phyloP scores from a whole-genome alignment of 1,284 basidiomycete genomes.

The Peniophora sp. region DNA sequence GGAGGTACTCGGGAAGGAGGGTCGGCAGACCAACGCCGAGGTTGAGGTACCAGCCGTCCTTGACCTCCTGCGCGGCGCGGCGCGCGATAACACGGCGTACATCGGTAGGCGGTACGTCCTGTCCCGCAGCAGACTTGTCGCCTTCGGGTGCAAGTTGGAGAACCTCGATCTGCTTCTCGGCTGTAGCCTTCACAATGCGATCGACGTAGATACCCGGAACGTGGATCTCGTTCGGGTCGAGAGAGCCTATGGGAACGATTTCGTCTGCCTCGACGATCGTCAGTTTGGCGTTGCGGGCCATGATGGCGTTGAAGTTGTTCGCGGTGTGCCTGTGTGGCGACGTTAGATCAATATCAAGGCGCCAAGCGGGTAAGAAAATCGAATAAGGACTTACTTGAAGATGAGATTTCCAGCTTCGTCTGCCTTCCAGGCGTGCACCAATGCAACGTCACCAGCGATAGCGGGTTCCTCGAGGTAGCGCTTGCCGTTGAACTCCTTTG shows the following conservation, averaged over 20 bases:
- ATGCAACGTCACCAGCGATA: conserved; percentile 81
- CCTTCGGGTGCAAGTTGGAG: conserved; percentile 51
- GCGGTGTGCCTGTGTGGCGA: conserved; percentile 59
- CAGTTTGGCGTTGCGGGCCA: conserved; percentile 84
- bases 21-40: conserved; percentile 87
- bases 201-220: conserved; percentile 86
- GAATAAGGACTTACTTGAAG: conserved; percentile 48
- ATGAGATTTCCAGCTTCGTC: conserved; percentile 85
- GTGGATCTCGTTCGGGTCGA: conserved; percentile 80
- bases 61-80: conserved; percentile 81
- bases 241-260: conserved; percentile 79
- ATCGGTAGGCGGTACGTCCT: conserved; percentile 24
- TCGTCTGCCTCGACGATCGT: conserved; percentile 93
- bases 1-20: conserved; percentile 74
- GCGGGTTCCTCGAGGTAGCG: conserved; percentile 85
- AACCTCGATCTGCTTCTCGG: conserved; percentile 75
- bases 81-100: conserved; percentile 71
- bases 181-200: conserved; percentile 73
- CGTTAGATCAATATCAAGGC: background rate
- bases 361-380: conserved; percentile 1
- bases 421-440: conserved; percentile 91
- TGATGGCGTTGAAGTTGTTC: conserved; percentile 81
- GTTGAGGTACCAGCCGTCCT: conserved; percentile 72
- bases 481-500: conserved; percentile 72
- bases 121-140: conserved; percentile 29